Evolutionary conservation across 2,329 filamentous ascomycete genomes (phyloP).

Genomic region (Aureobasidium sp.): DNA sequence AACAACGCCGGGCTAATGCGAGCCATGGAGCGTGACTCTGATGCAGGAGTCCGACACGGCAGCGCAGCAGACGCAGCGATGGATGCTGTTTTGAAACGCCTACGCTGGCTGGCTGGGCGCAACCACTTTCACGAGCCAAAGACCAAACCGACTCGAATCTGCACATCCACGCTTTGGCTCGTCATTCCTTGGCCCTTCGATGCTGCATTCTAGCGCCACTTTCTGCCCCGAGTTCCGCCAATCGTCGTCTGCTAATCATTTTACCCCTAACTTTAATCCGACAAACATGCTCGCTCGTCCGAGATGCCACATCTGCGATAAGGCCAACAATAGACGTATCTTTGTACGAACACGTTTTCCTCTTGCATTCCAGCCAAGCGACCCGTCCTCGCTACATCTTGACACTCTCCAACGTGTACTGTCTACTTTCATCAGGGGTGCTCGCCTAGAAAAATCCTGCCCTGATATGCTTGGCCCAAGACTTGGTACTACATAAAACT

Average conservation of each 20-base stretch:
- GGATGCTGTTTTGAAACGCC: conserved; percentile 9
- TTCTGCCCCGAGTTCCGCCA: background rate
- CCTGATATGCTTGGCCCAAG: background rate
- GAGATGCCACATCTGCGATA: background rate
- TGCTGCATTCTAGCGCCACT: background rate
- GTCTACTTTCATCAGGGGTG: background rate
- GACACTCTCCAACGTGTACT: background rate
- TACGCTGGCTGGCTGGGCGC: background rate
- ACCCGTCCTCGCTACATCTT: background rate
- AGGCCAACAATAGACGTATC: background rate
- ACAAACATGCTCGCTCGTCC: background rate
- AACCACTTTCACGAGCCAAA: background rate
- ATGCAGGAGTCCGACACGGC: background rate
- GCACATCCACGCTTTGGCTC: background rate
- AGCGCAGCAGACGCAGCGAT: background rate
- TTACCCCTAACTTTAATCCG: background rate
- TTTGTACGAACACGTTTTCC: background rate
- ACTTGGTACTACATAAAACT: background rate
- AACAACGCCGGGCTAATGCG: background rate
- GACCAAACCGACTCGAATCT: background rate
- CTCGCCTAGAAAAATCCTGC: background rate
- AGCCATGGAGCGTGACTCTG: conserved; percentile 4
- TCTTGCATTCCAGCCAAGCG: background rate
- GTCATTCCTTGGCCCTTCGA: background rate
- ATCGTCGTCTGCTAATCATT: background rate